Percentiles rank a stretch among this genome's conserved stretches.
These are phyloP conservation scores for Chlamydomonas incerta DNA, from an alignment of 139 green algal genomes.

Conservation along the genomic window DNA sequence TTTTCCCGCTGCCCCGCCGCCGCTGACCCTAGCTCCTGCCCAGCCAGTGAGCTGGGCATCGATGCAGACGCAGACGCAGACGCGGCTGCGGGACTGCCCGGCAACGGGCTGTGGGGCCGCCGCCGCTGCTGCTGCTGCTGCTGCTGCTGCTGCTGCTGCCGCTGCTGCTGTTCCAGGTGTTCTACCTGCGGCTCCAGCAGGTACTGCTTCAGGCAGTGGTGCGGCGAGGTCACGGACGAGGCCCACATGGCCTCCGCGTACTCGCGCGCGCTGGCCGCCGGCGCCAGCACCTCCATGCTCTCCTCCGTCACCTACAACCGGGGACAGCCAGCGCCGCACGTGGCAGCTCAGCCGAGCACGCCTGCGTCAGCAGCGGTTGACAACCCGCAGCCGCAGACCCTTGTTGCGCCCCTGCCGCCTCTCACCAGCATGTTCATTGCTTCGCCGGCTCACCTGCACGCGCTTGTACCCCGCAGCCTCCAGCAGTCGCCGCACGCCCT, in stretches of 20 bases:
- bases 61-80: too few species aligned
- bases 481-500: not conserved
- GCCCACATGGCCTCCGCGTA: slow-evolving; percentile 21
- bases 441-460: not conserved
- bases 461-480: not conserved
- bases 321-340: not conserved
- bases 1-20: too few species aligned
- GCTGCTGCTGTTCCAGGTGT: not conserved
- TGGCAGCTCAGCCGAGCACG: not conserved
- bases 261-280: not conserved
- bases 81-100: not conserved
- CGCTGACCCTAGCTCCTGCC: too few species aligned
- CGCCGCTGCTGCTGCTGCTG: not conserved
- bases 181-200: too few species aligned
- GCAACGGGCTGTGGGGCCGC: too few species aligned
- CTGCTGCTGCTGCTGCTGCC: not conserved
- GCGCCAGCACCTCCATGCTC: not conserved
- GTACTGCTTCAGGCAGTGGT: not conserved
- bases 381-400: not conserved
- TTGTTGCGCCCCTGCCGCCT: not conserved
- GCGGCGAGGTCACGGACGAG: not conserved
- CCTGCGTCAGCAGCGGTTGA: not conserved
- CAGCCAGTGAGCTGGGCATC: too few species aligned
- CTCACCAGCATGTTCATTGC: not conserved
- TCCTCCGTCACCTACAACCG: slow-evolving; percentile 6